Conservation (phyloP, 2,329 filamentous ascomycete genomes). For the Alternaria atra region DNA sequence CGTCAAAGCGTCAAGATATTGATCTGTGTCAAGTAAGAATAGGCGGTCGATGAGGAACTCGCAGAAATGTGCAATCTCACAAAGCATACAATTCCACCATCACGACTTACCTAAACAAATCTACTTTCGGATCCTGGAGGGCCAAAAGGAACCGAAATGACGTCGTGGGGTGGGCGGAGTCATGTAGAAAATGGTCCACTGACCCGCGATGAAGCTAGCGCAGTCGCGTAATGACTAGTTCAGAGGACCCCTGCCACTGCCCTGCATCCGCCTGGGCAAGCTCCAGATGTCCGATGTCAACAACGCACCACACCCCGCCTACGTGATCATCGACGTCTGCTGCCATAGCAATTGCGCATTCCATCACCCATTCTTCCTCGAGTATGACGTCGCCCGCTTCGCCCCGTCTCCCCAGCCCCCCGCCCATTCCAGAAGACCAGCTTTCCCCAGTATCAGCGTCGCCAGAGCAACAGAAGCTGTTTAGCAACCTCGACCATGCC, state of each 20-base stretch:
- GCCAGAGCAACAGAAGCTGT: slow-evolving; percentile 64
- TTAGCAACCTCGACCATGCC: slow-evolving; percentile 72
- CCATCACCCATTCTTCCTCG: neutral
- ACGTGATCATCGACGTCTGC: neutral
- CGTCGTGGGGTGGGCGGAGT: slow-evolving; percentile 17
- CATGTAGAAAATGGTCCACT: slow-evolving; percentile 11
- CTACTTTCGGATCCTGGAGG: neutral
- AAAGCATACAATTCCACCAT: neutral
- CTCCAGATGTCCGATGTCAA: slow-evolving; percentile 20
- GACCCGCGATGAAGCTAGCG: slow-evolving; percentile 9
- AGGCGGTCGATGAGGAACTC: neutral
- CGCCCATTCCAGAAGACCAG: slow-evolving; percentile 93
- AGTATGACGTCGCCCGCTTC: slow-evolving; percentile 61
- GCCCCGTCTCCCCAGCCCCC: slow-evolving; percentile 91
- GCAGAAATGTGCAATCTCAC: neutral
- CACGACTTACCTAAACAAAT: neutral
- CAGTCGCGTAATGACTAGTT: slow-evolving; percentile 6
- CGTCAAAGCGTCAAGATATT: neutral
- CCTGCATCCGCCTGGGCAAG: slow-evolving; percentile 26
- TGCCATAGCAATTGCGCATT: neutral
- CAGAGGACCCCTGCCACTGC: slow-evolving; percentile 23
- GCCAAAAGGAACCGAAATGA: slow-evolving; percentile 4
- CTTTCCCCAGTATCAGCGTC: slow-evolving; percentile 76
- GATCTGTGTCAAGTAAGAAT: neutral
- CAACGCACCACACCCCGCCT: slow-evolving; percentile 20